phyloP scores from a whole-genome alignment of 148 eudicot species.

The Nepenthes gracilis region DNA sequence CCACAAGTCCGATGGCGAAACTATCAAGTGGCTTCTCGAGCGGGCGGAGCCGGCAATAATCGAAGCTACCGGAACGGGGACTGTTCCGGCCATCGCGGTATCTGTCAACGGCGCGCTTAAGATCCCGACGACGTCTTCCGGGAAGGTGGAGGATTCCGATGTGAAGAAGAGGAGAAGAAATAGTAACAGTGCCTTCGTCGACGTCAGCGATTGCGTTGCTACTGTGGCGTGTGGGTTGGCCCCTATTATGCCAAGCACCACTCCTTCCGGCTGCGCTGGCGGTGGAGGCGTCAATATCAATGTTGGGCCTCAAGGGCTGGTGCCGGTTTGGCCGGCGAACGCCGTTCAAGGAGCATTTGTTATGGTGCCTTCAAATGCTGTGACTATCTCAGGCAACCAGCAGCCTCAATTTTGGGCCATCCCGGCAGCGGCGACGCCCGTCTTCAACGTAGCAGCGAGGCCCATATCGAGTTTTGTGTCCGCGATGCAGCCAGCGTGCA shows the following conservation, averaged over 20 bases:
- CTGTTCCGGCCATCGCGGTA: conserved; percentile 85
- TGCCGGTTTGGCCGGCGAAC: conserved; percentile 54
- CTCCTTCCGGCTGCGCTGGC: background rate
- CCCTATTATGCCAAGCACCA: conserved; percentile 28
- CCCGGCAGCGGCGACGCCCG: conserved; percentile 37
- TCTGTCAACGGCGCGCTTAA: conserved; percentile 74
- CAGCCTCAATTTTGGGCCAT: conserved; percentile 62
- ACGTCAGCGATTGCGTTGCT: conserved; percentile 14
- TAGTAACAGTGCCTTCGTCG: conserved; percentile 40
- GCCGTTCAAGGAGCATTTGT: conserved; percentile 16
- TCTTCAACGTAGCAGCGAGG: conserved; percentile 33
- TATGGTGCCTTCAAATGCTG: conserved; percentile 19
- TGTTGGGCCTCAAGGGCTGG: conserved; percentile 27
- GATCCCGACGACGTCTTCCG: conserved; percentile 47
- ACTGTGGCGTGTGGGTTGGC: conserved; percentile 31
- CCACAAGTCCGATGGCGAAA: conserved; percentile 73
- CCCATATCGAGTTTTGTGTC: conserved; percentile 31
- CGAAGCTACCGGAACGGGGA: conserved; percentile 85
- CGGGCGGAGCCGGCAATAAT: conserved; percentile 77
- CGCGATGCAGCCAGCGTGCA: conserved; percentile 12
- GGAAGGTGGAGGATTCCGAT: conserved; percentile 7
- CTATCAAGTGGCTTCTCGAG: conserved; percentile 72
- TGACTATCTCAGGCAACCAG: conserved; percentile 6
- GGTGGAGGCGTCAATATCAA: conserved; percentile 4
- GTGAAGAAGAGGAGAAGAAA: conserved; percentile 31